Percentiles rank a stretch among this genome's conserved stretches.
phyloP scores from a whole-genome alignment of 2,329 filamentous ascomycete genomes.

The Pseudogymnoascus sp. region DNA sequence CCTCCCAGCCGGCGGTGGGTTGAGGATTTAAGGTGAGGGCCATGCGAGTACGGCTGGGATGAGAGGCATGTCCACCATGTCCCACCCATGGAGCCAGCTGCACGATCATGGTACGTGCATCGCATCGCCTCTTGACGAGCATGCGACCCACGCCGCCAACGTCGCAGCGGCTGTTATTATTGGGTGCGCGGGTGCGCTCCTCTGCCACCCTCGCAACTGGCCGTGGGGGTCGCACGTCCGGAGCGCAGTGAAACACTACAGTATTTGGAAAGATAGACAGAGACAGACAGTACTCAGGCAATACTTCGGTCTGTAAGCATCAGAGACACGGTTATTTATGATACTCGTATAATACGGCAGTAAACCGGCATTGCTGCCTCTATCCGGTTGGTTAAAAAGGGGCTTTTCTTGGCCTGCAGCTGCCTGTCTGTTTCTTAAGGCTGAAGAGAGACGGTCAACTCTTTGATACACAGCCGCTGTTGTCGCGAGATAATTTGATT shows the following conservation, averaged over 20 bases:
- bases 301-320: neutral
- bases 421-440: neutral
- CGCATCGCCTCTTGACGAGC: neutral
- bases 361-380: neutral
- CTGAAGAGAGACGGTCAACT: neutral
- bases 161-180: neutral
- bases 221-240: neutral
- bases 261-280: neutral
- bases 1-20: neutral
- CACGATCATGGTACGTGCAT: neutral
- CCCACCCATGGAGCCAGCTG: neutral
- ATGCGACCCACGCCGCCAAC: neutral
- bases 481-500: neutral
- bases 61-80: neutral
- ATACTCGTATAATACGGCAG: neutral
- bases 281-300: neutral
- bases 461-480: neutral
- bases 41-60: neutral
- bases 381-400: neutral
- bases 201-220: neutral
- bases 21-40: neutral
- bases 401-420: neutral
- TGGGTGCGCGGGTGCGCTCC: neutral
- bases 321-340: neutral
- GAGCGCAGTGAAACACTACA: neutral